These are phyloP conservation scores for Botryotinia globosa DNA, from an alignment of 2,329 filamentous ascomycete species.

Conservation along the genomic window DNA sequence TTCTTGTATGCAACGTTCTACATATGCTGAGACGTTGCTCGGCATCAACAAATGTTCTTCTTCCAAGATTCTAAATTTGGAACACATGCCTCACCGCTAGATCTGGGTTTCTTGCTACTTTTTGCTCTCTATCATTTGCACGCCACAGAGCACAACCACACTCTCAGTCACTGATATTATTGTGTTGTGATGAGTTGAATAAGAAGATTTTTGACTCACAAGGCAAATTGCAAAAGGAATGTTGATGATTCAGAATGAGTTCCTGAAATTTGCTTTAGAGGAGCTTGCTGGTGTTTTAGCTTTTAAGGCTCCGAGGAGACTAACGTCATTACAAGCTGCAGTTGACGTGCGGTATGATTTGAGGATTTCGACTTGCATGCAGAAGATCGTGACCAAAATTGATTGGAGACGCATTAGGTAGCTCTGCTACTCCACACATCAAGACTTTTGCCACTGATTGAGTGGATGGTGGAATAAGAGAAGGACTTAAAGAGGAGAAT, in stretches of 20 bases:
- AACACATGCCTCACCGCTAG: slow-evolving; percentile 11
- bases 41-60: background rate
- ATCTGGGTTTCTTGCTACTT: background rate
- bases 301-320: background rate
- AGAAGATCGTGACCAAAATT: slow-evolving; percentile 19
- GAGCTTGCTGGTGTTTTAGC: background rate
- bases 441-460: slow-evolving; percentile 16
- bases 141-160: slow-evolving; percentile 15
- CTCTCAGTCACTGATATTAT: slow-evolving; percentile 9
- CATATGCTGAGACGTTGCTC: background rate
- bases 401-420: slow-evolving; percentile 15
- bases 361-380: slow-evolving; percentile 12
- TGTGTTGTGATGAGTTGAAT: background rate
- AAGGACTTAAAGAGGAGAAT: slow-evolving; percentile 4
- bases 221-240: slow-evolving; percentile 3
- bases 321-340: slow-evolving; percentile 9
- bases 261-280: background rate
- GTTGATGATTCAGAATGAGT: background rate
- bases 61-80: slow-evolving; percentile 9
- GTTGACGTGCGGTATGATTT: slow-evolving; percentile 8
- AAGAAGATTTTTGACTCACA: slow-evolving; percentile 16
- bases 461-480: slow-evolving; percentile 10
- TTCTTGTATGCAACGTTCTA: slow-evolving; percentile 1
- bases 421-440: slow-evolving; percentile 12
- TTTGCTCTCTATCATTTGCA: background rate